A percentile compares a stretch with the other conserved stretches of the same genome.
phyloP scores from a whole-genome alignment of 2,329 filamentous ascomycete species.

The Cryphonectria japonica region DNA sequence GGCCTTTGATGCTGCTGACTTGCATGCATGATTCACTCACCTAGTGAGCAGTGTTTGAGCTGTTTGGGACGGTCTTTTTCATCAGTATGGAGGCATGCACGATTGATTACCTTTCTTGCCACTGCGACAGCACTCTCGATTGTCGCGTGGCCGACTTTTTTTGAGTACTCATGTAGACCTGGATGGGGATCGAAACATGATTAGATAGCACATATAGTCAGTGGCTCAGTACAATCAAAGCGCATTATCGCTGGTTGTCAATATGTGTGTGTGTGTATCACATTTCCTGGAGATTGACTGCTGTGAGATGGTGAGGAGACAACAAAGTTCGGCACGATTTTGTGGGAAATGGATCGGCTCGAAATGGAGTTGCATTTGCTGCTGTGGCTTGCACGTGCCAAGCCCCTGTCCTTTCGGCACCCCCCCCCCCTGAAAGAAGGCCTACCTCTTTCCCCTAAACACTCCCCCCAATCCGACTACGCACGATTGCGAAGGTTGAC shows the following conservation, averaged over 20 bases:
- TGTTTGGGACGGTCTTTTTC: background rate
- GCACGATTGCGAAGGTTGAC: background rate
- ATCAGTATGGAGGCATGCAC: conserved; percentile 7
- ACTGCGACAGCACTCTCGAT: conserved; percentile 1
- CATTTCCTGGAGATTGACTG: background rate
- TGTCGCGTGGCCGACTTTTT: conserved; percentile 6
- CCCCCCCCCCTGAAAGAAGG: background rate
- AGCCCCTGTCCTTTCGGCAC: background rate
- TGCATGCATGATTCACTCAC: conserved; percentile 2
- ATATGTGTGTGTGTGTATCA: background rate
- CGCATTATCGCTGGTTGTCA: conserved; percentile 12
- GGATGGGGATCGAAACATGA: conserved; percentile 16
- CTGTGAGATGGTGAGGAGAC: conserved; percentile 11
- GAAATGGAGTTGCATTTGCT: background rate
- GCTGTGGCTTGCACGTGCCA: conserved; percentile 16
- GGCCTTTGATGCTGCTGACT: conserved; percentile 1
- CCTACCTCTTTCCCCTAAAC: background rate
- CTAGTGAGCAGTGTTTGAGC: background rate
- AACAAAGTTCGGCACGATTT: conserved; percentile 3
- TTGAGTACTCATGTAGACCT: conserved; percentile 1
- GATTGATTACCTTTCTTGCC: background rate
- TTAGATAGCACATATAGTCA: conserved; percentile 20
- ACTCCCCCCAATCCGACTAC: background rate
- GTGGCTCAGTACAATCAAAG: conserved; percentile 16
- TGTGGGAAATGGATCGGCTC: conserved; percentile 7